Evolutionary conservation across 352 stramenopile species (phyloP), one percentile per base, ranked within the genome.

Genomic region (Phytophthora sojae): DNA sequence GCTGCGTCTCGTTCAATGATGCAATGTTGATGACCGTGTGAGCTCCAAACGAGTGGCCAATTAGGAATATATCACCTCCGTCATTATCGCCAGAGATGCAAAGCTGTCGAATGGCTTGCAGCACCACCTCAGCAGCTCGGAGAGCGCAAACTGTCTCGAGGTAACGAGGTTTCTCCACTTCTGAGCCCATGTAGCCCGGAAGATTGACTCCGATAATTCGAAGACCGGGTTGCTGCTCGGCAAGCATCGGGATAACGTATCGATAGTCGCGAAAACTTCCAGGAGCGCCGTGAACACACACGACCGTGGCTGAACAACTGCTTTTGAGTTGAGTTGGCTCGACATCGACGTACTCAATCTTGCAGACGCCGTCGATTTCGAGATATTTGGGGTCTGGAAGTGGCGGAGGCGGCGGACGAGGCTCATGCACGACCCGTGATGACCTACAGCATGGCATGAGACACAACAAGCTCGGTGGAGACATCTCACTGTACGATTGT

Each of bases 241-340:
- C 49, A 29, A 91, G 66, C 26, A 80, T 54, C n/a, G 83, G 83
- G 50, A 85, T 75, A 19, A 91, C 39, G 61, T 91, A 81, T 37
- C 76, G 75, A 71, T 84, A 91, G 47, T 89, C 81, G 25, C 69
- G 60, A 57, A 82, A 81, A 45, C 73, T 85, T 0, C 83, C 83
- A 35, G 81, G 81, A 39, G 83, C 81, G 9, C 83, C 82, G 49
- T 92, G 84, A 61, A 92, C 54, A n/a, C 88, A 71, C 26, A 88
- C 80, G 37, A 89, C 39, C 19, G 82, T 85, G 1, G 61, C 61
- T 39, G 51, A 57, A 4, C 32, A 6, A 32, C 52, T 35, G 14
- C 29, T 15, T 39, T 51, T 51, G 12, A 19, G 4, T 47, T 55
- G 45, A 44, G 9, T 54, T n/a, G 50, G 72, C 35, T 63, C 19